Percentiles rank a stretch among this genome's conserved stretches.
Conservation (phyloP, 176 grass and related monocot species). For the Areca catechu region DNA sequence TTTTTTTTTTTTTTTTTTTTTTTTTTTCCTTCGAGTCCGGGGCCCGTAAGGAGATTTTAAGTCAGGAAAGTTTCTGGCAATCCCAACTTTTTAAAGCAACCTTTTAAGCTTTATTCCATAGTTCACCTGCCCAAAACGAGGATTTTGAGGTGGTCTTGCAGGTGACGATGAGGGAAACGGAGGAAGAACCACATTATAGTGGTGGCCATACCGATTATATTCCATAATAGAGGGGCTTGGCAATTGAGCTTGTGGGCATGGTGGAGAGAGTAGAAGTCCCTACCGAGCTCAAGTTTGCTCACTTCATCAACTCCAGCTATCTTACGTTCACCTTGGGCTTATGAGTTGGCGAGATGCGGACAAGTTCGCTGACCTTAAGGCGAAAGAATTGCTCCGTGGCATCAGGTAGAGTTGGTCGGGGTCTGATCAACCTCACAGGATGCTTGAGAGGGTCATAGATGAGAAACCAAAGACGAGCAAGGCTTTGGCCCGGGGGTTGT, state of each 20-base stretch:
- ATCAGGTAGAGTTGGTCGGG: background rate
- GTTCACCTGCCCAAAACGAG: conserved; percentile 11
- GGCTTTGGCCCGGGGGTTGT: conserved; percentile 39
- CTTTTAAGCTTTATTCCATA: conserved; percentile 7
- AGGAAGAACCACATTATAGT: conserved; percentile 39
- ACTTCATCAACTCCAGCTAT: conserved; percentile 60
- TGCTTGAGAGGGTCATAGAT: conserved; percentile 57
- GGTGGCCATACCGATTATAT: conserved; percentile 55
- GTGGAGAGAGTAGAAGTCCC: conserved; percentile 66
- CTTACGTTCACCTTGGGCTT: conserved; percentile 65
- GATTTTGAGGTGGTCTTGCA: conserved; percentile 49
- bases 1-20: too few species aligned
- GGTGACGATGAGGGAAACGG: conserved; percentile 41
- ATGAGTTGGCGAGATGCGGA: conserved; percentile 44
- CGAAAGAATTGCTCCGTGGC: conserved; percentile 41
- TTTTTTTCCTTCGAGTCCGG: background rate
- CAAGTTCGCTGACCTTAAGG: conserved; percentile 46
- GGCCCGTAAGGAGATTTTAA: background rate
- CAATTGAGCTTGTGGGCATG: conserved; percentile 35
- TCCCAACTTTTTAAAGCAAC: conserved; percentile 31
- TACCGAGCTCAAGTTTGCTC: conserved; percentile 41
- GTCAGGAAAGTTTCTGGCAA: conserved; percentile 38
- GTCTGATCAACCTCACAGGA: conserved; percentile 51
- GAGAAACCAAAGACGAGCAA: conserved; percentile 22
- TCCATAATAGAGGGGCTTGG: conserved; percentile 42